phyloP scores from a whole-genome alignment of 2,329 filamentous ascomycete genomes.

The Sarocladiaceae sp. region DNA sequence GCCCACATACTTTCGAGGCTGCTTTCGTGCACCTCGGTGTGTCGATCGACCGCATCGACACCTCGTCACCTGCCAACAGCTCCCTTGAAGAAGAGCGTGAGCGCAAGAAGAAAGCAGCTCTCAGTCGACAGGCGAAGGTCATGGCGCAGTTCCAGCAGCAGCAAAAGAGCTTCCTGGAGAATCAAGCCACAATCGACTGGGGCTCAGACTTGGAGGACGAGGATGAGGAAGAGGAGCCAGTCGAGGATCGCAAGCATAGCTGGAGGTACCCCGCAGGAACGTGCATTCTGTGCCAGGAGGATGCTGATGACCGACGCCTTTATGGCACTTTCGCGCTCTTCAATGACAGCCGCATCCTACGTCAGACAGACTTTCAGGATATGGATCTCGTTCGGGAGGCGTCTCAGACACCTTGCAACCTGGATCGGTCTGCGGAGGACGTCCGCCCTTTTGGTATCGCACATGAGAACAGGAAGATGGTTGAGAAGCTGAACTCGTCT shows the following conservation, averaged over 20 bases:
- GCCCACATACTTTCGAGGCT: slow-evolving; percentile 63
- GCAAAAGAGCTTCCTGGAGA: slow-evolving; percentile 89
- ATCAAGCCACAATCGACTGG: slow-evolving; percentile 83
- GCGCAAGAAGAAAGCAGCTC: slow-evolving; percentile 81
- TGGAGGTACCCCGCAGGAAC: slow-evolving; percentile 92
- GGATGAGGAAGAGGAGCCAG: slow-evolving; percentile 60
- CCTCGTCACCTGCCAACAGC: slow-evolving; percentile 68
- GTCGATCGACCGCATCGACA: slow-evolving; percentile 71
- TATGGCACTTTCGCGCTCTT: slow-evolving; percentile 93
- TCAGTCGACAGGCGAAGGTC: slow-evolving; percentile 83
- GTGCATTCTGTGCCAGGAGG: slow-evolving; percentile 94
- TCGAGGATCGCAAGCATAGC: slow-evolving; percentile 55
- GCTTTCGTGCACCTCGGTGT: slow-evolving; percentile 60
- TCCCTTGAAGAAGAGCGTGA: slow-evolving; percentile 68
- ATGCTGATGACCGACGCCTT: slow-evolving; percentile 79
- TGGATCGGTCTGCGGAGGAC: slow-evolving; percentile 78
- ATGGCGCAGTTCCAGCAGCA: slow-evolving; percentile 99
- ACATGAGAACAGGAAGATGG: slow-evolving; percentile 71
- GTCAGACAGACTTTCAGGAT: slow-evolving; percentile 79
- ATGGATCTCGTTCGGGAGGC: slow-evolving; percentile 80
- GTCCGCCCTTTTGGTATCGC: slow-evolving; percentile 88
- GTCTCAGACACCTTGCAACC: slow-evolving; percentile 66
- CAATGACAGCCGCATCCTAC: slow-evolving; percentile 76
- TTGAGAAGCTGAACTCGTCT: slow-evolving; percentile 68
- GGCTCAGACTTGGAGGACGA: slow-evolving; percentile 70